Conservation (phyloP, 352 stramenopile genomes). For the Paralagenidium karlingii region DNA sequence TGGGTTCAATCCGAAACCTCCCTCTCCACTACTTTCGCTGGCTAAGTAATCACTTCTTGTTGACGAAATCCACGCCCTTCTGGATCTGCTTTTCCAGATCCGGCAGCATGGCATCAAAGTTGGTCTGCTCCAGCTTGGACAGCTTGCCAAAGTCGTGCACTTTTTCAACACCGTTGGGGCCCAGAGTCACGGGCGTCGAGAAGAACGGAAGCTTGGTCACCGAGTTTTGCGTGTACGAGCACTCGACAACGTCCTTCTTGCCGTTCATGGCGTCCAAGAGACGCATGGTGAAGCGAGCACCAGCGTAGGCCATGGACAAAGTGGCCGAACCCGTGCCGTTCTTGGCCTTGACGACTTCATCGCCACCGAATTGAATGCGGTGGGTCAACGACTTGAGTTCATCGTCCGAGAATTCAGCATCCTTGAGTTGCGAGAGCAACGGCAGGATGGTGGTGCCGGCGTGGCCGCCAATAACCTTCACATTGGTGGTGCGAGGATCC, state of each 20-base stretch:
- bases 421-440: constrained; percentile 93
- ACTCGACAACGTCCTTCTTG: constrained; percentile 92
- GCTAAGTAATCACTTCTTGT: constrained; percentile 41
- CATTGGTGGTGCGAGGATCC: constrained; percentile 66
- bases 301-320: constrained; percentile 98
- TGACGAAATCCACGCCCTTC: constrained; percentile 79
- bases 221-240: constrained; percentile 95
- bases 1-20: too few species aligned
- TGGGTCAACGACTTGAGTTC: constrained; percentile 93
- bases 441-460: constrained; percentile 99
- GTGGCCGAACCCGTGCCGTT: constrained; percentile 96
- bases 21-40: too few species aligned
- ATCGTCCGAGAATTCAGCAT: constrained; percentile 88
- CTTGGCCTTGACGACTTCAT: constrained; percentile 96
- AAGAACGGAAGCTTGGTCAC: constrained; percentile 95
- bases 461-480: constrained; percentile 98
- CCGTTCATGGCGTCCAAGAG: constrained; percentile 94
- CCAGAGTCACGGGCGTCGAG: constrained; percentile 91
- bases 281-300: constrained; percentile 87
- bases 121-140: constrained; percentile 68
- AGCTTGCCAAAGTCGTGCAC: constrained; percentile 88
- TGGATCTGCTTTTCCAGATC: constrained; percentile 79
- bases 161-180: constrained; percentile 93
- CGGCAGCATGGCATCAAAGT: constrained; percentile 85
- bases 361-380: constrained; percentile 89